Conservation (phyloP, 164 flowering plant genomes). For the Tetrastigma voinierianum region DNA sequence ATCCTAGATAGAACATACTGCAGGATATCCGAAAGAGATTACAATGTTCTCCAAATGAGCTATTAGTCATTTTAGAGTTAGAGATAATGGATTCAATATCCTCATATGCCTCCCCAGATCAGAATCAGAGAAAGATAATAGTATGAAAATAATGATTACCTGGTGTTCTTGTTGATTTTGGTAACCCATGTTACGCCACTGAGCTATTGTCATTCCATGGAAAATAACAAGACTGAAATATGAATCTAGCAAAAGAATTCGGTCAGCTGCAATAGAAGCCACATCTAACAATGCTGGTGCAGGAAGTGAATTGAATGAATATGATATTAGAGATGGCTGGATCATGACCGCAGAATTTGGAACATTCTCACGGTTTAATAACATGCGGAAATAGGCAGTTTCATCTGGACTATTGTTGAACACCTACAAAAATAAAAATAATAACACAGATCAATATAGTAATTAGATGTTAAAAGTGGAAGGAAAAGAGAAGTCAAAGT, state of each 20-base stretch:
- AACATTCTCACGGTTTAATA: slow-evolving; percentile 78
- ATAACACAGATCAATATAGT: neutral
- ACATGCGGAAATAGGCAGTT: slow-evolving; percentile 95
- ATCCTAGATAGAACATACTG: neutral
- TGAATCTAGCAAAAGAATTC: slow-evolving; percentile 80
- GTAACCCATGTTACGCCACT: slow-evolving; percentile 95
- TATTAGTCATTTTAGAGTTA: neutral
- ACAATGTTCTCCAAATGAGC: neutral
- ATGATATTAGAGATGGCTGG: slow-evolving; percentile 88
- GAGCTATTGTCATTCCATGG: slow-evolving; percentile 97
- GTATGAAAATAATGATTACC: slow-evolving; percentile 31
- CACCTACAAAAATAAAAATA: slow-evolving; percentile 47
- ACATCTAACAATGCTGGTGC: slow-evolving; percentile 88
- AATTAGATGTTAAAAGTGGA: neutral
- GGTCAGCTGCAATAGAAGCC: slow-evolving; percentile 82
- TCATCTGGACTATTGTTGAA: slow-evolving; percentile 99
- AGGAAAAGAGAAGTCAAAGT: neutral
- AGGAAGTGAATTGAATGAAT: slow-evolving; percentile 72
- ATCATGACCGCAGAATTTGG: slow-evolving; percentile 92
- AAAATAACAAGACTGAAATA: slow-evolving; percentile 91
- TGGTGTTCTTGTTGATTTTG: slow-evolving; percentile 87
- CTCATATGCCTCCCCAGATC: neutral
- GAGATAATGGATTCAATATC: neutral
- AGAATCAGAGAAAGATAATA: neutral
- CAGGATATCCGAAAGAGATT: neutral